A percentile compares a stretch with the other conserved stretches of the same genome.
Conservation (phyloP, 2,329 filamentous ascomycete genomes). For the Curvularia verruculosa region DNA sequence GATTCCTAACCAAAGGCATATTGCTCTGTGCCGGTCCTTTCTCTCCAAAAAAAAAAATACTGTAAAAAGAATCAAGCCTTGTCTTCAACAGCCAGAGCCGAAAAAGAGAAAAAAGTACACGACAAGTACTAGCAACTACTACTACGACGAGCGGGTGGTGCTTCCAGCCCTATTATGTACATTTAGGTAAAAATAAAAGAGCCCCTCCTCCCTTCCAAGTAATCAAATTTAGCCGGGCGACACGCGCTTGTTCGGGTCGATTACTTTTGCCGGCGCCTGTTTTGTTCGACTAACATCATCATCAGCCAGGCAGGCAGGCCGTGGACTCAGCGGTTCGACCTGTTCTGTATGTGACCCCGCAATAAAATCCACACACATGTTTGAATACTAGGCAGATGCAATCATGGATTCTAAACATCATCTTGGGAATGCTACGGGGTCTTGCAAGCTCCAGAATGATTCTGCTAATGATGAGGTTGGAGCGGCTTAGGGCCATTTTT, state of each 20-base stretch:
- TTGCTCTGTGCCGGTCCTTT: neutral
- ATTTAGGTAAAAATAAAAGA: neutral
- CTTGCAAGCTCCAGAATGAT: neutral
- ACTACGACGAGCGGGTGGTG: no score
- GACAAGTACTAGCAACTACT: no score
- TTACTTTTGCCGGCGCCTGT: constrained; percentile 19
- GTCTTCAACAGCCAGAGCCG: no score
- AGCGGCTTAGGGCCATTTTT: neutral
- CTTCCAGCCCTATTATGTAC: neutral
- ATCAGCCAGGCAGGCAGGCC: no score
- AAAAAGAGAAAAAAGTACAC: neutral
- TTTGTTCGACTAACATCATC: neutral
- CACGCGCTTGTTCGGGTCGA: neutral
- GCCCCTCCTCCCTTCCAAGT: no score
- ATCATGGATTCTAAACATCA: neutral
- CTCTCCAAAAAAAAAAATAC: neutral
- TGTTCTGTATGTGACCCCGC: neutral
- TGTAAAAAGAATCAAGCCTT: no score
- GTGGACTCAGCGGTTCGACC: neutral
- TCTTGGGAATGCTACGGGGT: neutral
- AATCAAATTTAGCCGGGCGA: constrained; percentile 11
- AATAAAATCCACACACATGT: neutral
- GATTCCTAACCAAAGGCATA: constrained; percentile 53
- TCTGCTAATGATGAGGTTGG: neutral
- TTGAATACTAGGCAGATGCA: neutral